phyloP scores from a whole-genome alignment of 768 basidiomycete species.

The Epithele typhae region DNA sequence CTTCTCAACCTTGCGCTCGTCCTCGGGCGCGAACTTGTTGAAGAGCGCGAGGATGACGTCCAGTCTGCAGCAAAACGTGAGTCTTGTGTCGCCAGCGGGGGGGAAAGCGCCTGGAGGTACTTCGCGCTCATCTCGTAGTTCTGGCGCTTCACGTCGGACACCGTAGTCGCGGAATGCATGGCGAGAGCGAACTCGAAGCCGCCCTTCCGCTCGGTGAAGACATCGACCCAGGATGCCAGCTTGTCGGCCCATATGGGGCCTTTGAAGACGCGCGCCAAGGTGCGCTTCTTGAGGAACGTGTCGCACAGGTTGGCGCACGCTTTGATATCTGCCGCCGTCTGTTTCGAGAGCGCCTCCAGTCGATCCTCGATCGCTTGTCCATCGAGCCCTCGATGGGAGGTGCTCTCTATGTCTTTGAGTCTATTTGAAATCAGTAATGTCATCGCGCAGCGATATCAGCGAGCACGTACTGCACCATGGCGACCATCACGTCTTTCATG shows the following conservation, averaged over 20 bases:
- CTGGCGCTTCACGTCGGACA: conserved; percentile 16
- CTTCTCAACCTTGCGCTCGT: conserved; percentile 33
- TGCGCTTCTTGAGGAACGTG: conserved; percentile 27
- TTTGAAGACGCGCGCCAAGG: conserved; percentile 26
- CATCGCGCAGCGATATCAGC: background rate
- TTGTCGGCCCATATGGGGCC: conserved; percentile 27
- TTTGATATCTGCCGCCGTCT: conserved; percentile 28
- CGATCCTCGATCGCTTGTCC: conserved; percentile 31
- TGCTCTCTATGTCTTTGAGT: background rate
- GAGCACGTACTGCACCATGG: conserved; percentile 38
- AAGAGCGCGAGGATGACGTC: conserved; percentile 34
- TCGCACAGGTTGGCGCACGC: conserved; percentile 30
- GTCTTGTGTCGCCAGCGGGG: too few relatives aligned
- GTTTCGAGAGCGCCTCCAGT: conserved; percentile 26
- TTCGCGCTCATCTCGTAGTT: conserved; percentile 14
- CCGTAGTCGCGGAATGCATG: conserved; percentile 21
- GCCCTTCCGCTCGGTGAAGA: conserved; percentile 20
- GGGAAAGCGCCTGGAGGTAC: background rate
- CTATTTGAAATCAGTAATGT: background rate
- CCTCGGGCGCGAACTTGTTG: conserved; percentile 34
- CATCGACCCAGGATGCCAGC: conserved; percentile 17
- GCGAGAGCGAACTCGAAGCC: conserved; percentile 27
- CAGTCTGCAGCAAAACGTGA: conserved; percentile 6
- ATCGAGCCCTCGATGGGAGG: conserved; percentile 22
- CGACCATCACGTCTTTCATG: conserved; percentile 48